A percentile compares a stretch with the other conserved stretches of the same genome.
phyloP scores from a whole-genome alignment of 306 rosid genomes.

The Corylus heterophylla region DNA sequence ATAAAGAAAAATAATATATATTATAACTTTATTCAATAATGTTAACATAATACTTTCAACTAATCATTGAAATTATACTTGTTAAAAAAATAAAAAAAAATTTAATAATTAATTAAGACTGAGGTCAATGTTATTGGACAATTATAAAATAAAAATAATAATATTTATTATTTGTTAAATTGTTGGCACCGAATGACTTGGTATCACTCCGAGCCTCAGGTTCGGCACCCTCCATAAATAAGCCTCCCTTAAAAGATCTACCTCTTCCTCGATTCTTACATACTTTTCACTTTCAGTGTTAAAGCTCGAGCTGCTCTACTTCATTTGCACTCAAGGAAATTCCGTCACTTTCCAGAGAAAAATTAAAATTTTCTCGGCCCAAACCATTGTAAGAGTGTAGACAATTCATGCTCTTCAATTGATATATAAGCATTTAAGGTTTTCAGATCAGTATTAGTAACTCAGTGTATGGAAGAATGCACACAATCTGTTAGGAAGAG shows the following conservation, averaged over 20 bases:
- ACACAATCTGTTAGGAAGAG: background rate
- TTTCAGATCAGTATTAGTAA: conserved; percentile 28
- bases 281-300: conserved; percentile 18
- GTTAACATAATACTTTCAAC: too few species aligned
- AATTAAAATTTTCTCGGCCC: conserved; percentile 16
- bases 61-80: too few species aligned
- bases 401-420: background rate
- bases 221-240: background rate
- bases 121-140: too few species aligned
- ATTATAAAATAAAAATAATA: too few species aligned
- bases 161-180: too few species aligned
- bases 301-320: conserved; percentile 22
- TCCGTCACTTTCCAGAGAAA: conserved; percentile 17
- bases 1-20: too few species aligned
- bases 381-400: background rate
- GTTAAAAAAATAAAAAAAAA: too few species aligned
- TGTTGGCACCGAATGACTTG: too few species aligned
- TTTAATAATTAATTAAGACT: too few species aligned
- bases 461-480: background rate
- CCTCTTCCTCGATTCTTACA: background rate
- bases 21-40: too few species aligned
- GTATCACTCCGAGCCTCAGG: conserved; percentile 17
- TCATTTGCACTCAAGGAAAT: conserved; percentile 33
- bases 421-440: background rate
- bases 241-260: conserved; percentile 11